Evolutionary conservation across 768 basidiomycete species (phyloP), one percentile per base, ranked within the genome.

Genomic region (Mycena metata): DNA sequence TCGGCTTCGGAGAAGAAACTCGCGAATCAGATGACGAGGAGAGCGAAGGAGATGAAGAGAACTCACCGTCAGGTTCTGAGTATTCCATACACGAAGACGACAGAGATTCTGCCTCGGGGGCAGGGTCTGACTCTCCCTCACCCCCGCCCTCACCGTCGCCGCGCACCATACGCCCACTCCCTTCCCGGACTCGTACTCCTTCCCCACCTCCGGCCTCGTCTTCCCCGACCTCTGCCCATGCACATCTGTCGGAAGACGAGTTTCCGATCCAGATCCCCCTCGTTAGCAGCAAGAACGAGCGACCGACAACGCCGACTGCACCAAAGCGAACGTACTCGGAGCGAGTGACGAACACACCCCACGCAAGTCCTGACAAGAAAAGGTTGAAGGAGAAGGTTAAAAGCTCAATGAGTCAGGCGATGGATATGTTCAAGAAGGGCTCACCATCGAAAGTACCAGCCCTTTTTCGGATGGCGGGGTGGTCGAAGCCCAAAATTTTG

Each of bases 401-500:
- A 13, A 54, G 51, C 33, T 58, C 58, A 2, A 67, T 59, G 36
- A 55, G 42, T 26, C 42, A 45, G 7, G 62, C 52, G 13, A 52
- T 61, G 57, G 41, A 49, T n/a, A 8, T 49, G 10, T 15, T 60
- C 2, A 65, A 65, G 35, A n/a, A 33, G 23, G 51, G 51, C 50
- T 64, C 63, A 24, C 54, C 60, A 23, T 57, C 60, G 5, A 62
- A 63, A 36, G 2, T 57, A 10, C 51, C 58, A 24, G 36, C 45
- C 9, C 68, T 60, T 13, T 60, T 60, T 42, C 50, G 51, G 30
- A 65, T 64, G 56, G n/a, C 56, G 12, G 62, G 62, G 15, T 69
- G 56, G 62, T 35, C 51, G n/a, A 64, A 69, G 41, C 42, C 51
- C 5, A 69, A 65, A 39, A 26, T 63, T n/a, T 57, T 63, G 42